Base-by-base conservation (phyloP, 2,329 filamentous ascomycete genomes). In the Orbilia brochopaga region DNA sequence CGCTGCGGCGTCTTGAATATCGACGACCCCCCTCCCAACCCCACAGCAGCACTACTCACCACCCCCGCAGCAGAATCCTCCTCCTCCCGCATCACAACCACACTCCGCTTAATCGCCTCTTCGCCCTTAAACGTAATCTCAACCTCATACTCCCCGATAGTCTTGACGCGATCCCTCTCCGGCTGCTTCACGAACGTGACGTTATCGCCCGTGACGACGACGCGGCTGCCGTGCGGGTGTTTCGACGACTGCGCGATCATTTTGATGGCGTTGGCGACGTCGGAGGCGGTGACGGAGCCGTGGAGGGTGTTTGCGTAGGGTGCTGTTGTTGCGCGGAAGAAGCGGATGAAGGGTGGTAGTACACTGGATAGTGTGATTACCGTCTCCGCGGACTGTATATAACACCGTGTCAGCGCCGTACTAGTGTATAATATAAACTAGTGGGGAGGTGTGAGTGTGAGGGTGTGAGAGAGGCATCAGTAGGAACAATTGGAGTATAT, bases 251-350 rank as follows among this genome's bases (percentile, higher is more conserved):
- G 23, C 73, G 86, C 78, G 23, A 82, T 79, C 46, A 80, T 80
- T 67, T 80, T 82, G 62, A 86, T 80, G 23, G 80, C 82, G 15
- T 79, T 77, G 6, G 80, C 81, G 60, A 87, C 79, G 76, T 87
- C 85, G 23, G 79, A 77, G 6, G 81, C 82, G n/a, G 83, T 83
- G 2, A 87, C 83, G 1, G 83, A 84, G 24, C 84, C 85, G 74
- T 84, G 56, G 73, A 80, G 64, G 75, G 77, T 42, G 75, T 76
- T 17, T 73, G 66, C 74, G 65, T 75, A 69, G 78, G 77, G 79
- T 79, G 58, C 73, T 73, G 82, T 80, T 51, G 79, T 79, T 73
- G 81, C 78, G 73, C 81, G 80, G 64, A 79, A 79, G 78, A 85
- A 84, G 72, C 82, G 81, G 73, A 85, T 78, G 7, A 79, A 78